phyloP scores from a whole-genome alignment of 1,139 yeast genomes.

The Candida sanyaensis region DNA sequence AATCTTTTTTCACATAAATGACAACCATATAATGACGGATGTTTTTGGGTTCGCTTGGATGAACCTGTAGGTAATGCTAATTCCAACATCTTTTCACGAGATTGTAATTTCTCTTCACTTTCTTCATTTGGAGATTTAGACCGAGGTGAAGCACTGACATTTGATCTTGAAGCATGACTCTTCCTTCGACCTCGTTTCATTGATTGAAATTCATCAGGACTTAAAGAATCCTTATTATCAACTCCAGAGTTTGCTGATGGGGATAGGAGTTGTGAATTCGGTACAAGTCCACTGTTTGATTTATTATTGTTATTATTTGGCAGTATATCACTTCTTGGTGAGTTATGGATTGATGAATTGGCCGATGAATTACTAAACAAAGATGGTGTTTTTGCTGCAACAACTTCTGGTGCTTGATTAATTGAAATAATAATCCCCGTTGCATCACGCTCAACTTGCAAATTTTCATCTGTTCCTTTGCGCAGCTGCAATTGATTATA shows the following conservation, averaged over 20 bases:
- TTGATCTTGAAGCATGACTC: constrained; percentile 27
- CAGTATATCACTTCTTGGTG: constrained; percentile 15
- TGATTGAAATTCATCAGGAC: constrained; percentile 37
- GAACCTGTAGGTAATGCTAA: constrained; percentile 55
- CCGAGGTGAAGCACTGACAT: constrained; percentile 18
- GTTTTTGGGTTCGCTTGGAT: constrained; percentile 65
- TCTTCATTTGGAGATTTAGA: constrained; percentile 15
- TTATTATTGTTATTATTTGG: constrained; percentile 3
- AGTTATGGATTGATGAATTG: constrained; percentile 29
- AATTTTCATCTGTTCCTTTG: not conserved
- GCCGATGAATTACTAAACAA: constrained; percentile 45
- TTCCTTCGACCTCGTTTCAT: constrained; percentile 36
- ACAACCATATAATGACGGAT: constrained; percentile 81
- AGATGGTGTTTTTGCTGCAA: constrained; percentile 44
- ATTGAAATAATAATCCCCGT: constrained; percentile 28
- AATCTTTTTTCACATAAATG: constrained; percentile 82
- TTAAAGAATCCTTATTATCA: constrained; percentile 21
- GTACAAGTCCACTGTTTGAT: constrained; percentile 16
- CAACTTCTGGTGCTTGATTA: constrained; percentile 34
- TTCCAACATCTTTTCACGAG: constrained; percentile 63
- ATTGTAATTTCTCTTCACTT: constrained; percentile 15
- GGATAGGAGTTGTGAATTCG: constrained; percentile 21
- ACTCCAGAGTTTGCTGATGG: constrained; percentile 11
- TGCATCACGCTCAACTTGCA: constrained; percentile 16
- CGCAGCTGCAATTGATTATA: constrained; percentile 15